Conservation (phyloP, 1,139 yeast genomes). For the Candida smagusa region DNA sequence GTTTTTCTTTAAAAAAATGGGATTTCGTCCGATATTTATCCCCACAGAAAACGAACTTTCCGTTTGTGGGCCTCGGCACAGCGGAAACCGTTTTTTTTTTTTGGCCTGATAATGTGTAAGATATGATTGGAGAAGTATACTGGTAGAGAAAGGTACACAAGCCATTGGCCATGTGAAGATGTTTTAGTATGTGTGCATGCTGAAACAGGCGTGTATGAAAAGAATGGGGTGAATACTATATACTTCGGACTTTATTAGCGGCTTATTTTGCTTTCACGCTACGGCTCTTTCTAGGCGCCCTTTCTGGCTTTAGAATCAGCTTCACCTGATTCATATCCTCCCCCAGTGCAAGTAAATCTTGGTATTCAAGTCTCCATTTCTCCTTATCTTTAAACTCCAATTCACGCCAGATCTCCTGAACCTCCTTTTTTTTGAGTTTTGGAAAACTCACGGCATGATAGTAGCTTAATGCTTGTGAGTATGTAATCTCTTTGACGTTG, state of each 20-base stretch:
- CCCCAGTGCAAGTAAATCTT: slow-evolving; percentile 26
- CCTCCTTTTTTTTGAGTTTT: slow-evolving; percentile 4
- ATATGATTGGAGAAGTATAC: no score
- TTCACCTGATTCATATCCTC: slow-evolving; percentile 31
- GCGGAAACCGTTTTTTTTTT: neutral
- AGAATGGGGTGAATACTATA: no score
- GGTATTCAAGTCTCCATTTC: slow-evolving; percentile 24
- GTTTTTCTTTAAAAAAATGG: neutral
- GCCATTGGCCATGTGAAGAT: no score
- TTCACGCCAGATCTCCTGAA: slow-evolving; percentile 21
- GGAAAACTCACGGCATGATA: slow-evolving; percentile 13
- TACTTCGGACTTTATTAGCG: no score
- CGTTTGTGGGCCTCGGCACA: slow-evolving; percentile 1
- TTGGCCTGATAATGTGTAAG: neutral
- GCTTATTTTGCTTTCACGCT: no score
- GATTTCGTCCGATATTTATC: slow-evolving; percentile 4
- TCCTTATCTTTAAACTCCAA: slow-evolving; percentile 25
- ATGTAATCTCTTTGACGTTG: slow-evolving; percentile 18
- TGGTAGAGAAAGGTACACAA: no score
- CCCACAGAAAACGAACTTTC: slow-evolving; percentile 1
- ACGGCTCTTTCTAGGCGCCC: slow-evolving; percentile 8
- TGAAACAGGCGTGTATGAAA: no score
- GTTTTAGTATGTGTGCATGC: no score
- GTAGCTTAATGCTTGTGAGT: slow-evolving; percentile 37
- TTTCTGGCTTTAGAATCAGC: slow-evolving; percentile 21